Percentiles rank a stretch among this genome's conserved stretches.
phyloP scores from a whole-genome alignment of 768 basidiomycete species.

The Boletus rubescentipes region DNA sequence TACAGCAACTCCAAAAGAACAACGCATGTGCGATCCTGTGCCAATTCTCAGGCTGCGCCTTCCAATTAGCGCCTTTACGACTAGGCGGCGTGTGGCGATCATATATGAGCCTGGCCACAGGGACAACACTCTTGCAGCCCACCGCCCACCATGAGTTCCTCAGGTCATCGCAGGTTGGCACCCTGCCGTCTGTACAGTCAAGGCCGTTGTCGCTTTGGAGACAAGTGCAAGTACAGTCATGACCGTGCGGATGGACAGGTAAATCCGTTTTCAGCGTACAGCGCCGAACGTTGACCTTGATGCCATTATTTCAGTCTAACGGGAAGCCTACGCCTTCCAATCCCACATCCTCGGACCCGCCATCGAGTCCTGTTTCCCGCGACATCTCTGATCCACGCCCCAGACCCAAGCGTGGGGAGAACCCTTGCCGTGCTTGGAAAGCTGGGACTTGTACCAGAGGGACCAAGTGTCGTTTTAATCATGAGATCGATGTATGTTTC shows the following conservation, averaged over 20 bases:
- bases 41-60: not conserved
- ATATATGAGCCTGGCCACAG: not conserved
- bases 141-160: conserved; percentile 12
- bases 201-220: conserved; percentile 29
- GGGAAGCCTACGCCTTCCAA: not conserved
- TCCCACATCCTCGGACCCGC: not conserved
- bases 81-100: not conserved
- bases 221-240: conserved; percentile 27
- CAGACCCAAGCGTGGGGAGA: conserved; percentile 22
- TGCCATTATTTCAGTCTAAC: not conserved
- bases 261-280: not conserved
- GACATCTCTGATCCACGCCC: conserved; percentile 15
- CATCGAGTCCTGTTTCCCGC: not conserved
- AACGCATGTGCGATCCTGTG: not conserved
- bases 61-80: not conserved
- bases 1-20: not conserved
- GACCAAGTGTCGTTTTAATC: conserved; percentile 35
- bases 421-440: conserved; percentile 35
- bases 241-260: conserved; percentile 7
- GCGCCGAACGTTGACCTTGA: not conserved
- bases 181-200: conserved; percentile 24
- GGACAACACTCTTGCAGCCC: not conserved
- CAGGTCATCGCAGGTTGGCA: not conserved
- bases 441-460: conserved; percentile 39
- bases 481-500: conserved; percentile 33